Conservation (phyloP, 1,139 yeast species). For the Candida neerlandica region DNA sequence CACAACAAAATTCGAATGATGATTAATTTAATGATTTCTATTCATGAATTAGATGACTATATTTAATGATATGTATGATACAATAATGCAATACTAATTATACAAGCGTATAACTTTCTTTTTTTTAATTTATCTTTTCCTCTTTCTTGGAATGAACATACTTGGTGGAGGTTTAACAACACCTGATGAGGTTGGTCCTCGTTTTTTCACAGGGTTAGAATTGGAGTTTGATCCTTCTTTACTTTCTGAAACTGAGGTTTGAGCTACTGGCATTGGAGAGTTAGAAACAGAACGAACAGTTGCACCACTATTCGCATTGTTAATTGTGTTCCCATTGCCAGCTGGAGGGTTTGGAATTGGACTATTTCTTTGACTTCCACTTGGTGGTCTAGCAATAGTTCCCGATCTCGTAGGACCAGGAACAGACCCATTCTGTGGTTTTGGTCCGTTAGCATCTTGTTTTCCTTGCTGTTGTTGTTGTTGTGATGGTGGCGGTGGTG, state of each 20-base stretch:
- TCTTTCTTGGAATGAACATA: slow-evolving; percentile 22
- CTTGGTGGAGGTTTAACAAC: slow-evolving; percentile 19
- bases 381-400: background rate
- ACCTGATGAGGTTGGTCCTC: slow-evolving; percentile 22
- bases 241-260: too few species aligned
- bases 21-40: background rate
- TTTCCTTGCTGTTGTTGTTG: too few species aligned
- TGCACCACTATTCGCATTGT: too few species aligned
- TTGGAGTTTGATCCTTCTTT: too few species aligned
- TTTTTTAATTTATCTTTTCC: slow-evolving; percentile 8
- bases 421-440: background rate
- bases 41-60: background rate
- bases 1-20: slow-evolving; percentile 3
- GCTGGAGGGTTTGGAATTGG: background rate
- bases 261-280: too few species aligned
- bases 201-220: background rate
- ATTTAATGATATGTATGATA: background rate
- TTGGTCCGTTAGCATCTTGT: slow-evolving; percentile 2
- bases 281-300: too few species aligned
- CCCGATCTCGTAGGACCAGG: slow-evolving; percentile 11
- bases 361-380: slow-evolving; percentile 4
- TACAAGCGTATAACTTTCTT: background rate
- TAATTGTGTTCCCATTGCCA: too few species aligned
- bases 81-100: background rate
- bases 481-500: too few species aligned